Evolutionary conservation across 768 basidiomycete genomes (phyloP), one percentile per base, ranked within the genome.

Genomic region (Trametes sanguinea): DNA sequence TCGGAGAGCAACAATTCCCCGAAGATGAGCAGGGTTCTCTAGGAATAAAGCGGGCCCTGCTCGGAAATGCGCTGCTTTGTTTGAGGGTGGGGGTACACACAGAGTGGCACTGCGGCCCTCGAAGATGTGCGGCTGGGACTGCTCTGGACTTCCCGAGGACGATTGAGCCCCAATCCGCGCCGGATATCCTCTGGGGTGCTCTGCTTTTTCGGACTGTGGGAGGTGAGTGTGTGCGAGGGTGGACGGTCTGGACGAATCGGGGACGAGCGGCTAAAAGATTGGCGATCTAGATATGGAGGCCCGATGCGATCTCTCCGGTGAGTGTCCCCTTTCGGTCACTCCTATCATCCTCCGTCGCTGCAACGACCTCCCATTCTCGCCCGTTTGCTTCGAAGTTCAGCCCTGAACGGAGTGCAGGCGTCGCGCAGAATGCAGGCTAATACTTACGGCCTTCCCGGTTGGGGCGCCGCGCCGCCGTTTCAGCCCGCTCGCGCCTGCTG

Each of bases 291-390:
- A 51, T 59, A 52, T 51, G 57, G 17, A 51, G 40, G 16, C 37
- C 50, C 57, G 57, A 59, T 59, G 48, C 22, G 43, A 59, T 59
- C 57, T 51, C 11, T 10, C 17, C 42, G 3, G 50, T 52, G 57
- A 39, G 57, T 48, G 54, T 47, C 57, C 42, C 29, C 50, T 35
- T 44, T 37, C 13, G 17, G 57, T 22, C 35, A 17, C 40, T 44
- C 57, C 57, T 45, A 27, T 59, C 50, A n/a, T 44, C 61, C 51
- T 51, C 54, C 53, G 47, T 55, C 30, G 27, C 39, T 13, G 16
- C 45, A 10, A 6, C 29, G 39, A 33, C 30, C 40, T 33, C 47
- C 16, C 16, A 43, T 29, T 30, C 43, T 56, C 30, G 33, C 47
- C 30, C 54, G 17, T 30, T 27, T 32, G 17, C 43, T 39, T 47